Base-by-base conservation (phyloP, 2,329 filamentous ascomycete genomes). In the Fusarium irregulare region DNA sequence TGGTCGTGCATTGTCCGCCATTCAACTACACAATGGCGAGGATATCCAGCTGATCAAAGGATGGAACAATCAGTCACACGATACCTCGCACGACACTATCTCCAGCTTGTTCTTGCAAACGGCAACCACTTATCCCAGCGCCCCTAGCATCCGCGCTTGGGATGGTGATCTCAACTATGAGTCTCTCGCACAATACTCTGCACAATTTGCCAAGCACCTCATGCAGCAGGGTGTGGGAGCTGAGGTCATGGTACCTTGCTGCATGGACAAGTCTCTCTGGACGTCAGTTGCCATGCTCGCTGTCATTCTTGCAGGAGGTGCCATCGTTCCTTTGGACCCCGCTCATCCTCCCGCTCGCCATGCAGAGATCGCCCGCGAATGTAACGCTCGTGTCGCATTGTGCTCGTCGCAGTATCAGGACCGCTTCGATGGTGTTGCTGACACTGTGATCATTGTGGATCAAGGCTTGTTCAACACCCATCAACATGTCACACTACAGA, bases 241-340 rank as follows among this genome's bases (percentile, higher is more conserved):
- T 14, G 23, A 61, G 0, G 49, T 28, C 1, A 27, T 72, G 23
- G 70, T 74, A 2, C 64, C 60, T 4, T 73, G 68, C 30, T 74
- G 72, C 8, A 68, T 74, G 54, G 72, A 77, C 11, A 77, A 74
- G 13, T 74, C 73, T 3, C 34, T 66, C 2, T 73, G 73, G 73
- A 56, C 70, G 3, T 44, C 72, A 6, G 64, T 76, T 16, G 56
- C 74, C 1, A 73, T 77, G 55, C 58, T 77, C 4, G 73, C 72
- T 7, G 67, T 77, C 4, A 30, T 71, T 3, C 74, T 75, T 11
- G 68, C 73, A 3, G 75, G 75, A 1, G 75, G 72, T 18, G 61
- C 64, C 0, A 64, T 73, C n/a, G 56, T 77, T 21, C 73, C 75
- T 0, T 20, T 77, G 20, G 75, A 77, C 9, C 70, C 75, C 2